Evolutionary conservation across 2,329 filamentous ascomycete genomes (phyloP), one percentile per base, ranked within the genome.

Genomic region (Phoma sp.): DNA sequence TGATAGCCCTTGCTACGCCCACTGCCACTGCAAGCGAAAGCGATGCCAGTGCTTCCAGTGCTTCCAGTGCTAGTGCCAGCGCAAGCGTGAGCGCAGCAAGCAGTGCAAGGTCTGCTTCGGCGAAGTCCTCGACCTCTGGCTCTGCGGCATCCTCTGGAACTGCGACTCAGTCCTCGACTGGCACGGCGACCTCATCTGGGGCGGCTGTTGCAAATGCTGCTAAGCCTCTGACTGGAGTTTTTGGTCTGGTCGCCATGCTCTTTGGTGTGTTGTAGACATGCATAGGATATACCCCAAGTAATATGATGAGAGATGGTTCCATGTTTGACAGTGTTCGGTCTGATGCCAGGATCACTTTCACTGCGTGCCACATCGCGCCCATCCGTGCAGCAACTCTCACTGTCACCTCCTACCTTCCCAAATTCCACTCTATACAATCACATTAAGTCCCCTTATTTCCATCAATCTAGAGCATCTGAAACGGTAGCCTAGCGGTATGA

Each of bases 241-340:
- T 53, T 22, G 56, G 56, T n/a, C 33, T 59, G 10, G 42, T 42
- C 2, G 56, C 52, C 5, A 13, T 56, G 27, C 25, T 59, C 8
- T 37, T 53, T 13, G 52, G 47, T 7, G 22, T 51, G 36, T 29
- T 55, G 13, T 55, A n/a, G 30, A 22, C 27, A 29, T 29, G 27
- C 9, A 9, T 29, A 29, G 6, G 27, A 29, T 18, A 18, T 18
- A 18, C 18, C 18, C 18, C 18, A 18, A 18, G 18, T 18, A 18
- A 18, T 18, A 18, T 18, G 18, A 18, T 18, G 18, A 18, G 18
- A 18, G 18, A 18, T 18, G 18, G 18, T 18, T 18, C 18, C 18
- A 18, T 18, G 18, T 18, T 18, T 18, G 2, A 18, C 18, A 18
- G 18, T 18, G 18, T 18, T 18, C 18, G 2, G 18, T 18, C 18